Evolutionary conservation across 2,329 filamentous ascomycete genomes (phyloP).

Genomic region (Fusarium odoratissimum): DNA sequence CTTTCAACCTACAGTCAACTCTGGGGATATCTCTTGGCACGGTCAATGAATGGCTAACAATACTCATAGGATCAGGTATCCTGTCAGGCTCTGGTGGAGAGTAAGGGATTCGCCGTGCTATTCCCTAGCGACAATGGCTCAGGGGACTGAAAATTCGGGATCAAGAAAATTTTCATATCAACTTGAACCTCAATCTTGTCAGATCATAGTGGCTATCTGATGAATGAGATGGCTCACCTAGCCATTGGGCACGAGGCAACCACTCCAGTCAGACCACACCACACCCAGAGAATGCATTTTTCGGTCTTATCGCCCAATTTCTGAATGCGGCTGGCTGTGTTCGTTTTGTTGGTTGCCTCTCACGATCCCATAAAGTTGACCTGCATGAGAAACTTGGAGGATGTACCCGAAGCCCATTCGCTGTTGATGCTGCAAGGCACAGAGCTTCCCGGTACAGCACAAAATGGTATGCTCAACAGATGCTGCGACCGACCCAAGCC

Average conservation of each 20-base stretch:
- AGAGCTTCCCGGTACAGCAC: slow-evolving; percentile 4
- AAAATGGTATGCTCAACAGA: background rate
- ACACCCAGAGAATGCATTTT: slow-evolving; percentile 10
- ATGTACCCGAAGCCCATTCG: slow-evolving; percentile 12
- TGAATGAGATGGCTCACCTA: slow-evolving; percentile 39
- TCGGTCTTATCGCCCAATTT: slow-evolving; percentile 25
- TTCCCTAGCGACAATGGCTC: slow-evolving; percentile 7
- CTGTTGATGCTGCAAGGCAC: slow-evolving; percentile 36
- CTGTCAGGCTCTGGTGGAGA: slow-evolving; percentile 10
- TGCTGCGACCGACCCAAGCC: slow-evolving; percentile 12
- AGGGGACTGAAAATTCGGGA: slow-evolving; percentile 14
- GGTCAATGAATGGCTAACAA: slow-evolving; percentile 28
- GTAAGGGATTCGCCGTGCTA: slow-evolving; percentile 26
- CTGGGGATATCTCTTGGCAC: slow-evolving; percentile 48
- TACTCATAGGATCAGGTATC: slow-evolving; percentile 22
- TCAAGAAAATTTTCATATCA: slow-evolving; percentile 23
- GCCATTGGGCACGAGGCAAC: slow-evolving; percentile 29
- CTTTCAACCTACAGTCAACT: slow-evolving; percentile 24
- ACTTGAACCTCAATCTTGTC: slow-evolving; percentile 28
- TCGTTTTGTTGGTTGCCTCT: slow-evolving; percentile 34
- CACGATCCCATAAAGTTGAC: slow-evolving; percentile 27
- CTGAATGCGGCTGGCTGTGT: slow-evolving; percentile 30
- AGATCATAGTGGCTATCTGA: slow-evolving; percentile 36
- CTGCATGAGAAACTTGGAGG: slow-evolving; percentile 29
- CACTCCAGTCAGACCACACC: slow-evolving; percentile 22